Evolutionary conservation across 371 early-diverging fungal species (phyloP), one percentile per base, ranked within the genome.

Genomic region (Mycotypha africana): DNA sequence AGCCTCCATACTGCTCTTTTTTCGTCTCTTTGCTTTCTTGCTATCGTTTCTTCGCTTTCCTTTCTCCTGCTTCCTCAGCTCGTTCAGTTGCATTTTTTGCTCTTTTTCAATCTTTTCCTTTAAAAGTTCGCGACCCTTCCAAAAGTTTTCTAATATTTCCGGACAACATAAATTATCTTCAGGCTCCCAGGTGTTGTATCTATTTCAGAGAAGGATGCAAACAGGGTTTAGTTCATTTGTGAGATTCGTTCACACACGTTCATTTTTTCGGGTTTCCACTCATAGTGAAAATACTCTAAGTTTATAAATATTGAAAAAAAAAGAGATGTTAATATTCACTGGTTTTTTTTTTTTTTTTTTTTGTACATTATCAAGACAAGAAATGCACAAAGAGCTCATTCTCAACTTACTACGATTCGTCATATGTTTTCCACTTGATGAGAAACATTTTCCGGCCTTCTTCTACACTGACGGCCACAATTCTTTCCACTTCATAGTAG

Each of bases 351-450:
- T 41, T 30, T 30, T 30, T 31, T 31, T 42, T 40, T 38, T 10
- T 6, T 15, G 12, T 38, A 15, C 9, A 34, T 7, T 34, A 12
- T 14, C 4, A 34, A 34, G 8, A 34, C 15, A 14, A 34, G 15
- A 34, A 5, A 4, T 5, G 20, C 14, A 32, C 6, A 24, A 3
- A 38, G 15, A n/a, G 9, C 7, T 11, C 22, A 38, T 9, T 28
- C 6, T 8, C 6, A 15, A 50, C 38, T 35, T 47, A 60, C 60
- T 34, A 54, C 54, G 15, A 17, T 23, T 32, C n/a, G 45, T 36
- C 45, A 39, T 54, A 60, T 23, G 36, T 40, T 26, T 60, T 60
- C 60, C 60, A 60, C 33, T 60, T 60, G 17, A 60, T 60, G 19
- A 36, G 30, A 38, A 38, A 50, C 39, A 42, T 31, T 1, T 26